Base-by-base conservation (phyloP, 2,329 filamentous ascomycete species). In the Scortechinia acanthostroma region DNA sequence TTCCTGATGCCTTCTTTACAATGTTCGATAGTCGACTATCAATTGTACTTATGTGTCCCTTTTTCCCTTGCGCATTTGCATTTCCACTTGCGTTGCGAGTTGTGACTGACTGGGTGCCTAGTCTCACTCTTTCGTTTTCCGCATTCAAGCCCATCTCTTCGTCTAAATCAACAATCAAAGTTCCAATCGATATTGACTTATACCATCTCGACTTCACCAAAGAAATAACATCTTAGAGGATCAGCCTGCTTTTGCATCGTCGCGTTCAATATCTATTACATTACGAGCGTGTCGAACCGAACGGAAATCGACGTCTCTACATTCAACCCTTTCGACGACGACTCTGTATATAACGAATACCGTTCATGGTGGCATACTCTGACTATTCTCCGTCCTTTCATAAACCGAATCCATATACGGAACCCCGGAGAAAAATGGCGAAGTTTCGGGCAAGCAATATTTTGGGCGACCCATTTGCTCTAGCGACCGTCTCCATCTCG, bases 381-480 rank as follows among this genome's bases (percentile, higher is more conserved):
- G 67, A 82, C 50, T 71, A 76, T 60, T 87, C 85, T 58, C 85
- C 86, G 57, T 90, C 86, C 54, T 70, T 89, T 59, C 73, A 71
- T 66, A 90, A 89, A 82, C 89, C 89, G 86, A 85, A 90, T 73
- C 73, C 80, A 61, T 76, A 76, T 53, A 74, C 78, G n/a, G n/a
- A 10, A 50, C 64, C 53, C 65, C 67, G 45, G 64, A 72, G 58
- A 71, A 76, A 59, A 71, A 63, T 59, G 69, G 70, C 55, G 83
- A 40, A 40, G 17, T 40, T 95, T 65, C 85, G 79, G 64, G 66
- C 91, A 64, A 87, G 87, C 61, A 94, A 96, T 67, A 90, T 98
- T 56, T 76, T 96, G 49, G 93, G 93, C 56, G 91, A 98, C 68
- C 93, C 93, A 4, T 97, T 98, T 66, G 91, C 91, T 48, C 77